These are phyloP conservation scores for Penicillium carneum DNA, from an alignment of 2,329 filamentous ascomycete species.

Conservation along the genomic window DNA sequence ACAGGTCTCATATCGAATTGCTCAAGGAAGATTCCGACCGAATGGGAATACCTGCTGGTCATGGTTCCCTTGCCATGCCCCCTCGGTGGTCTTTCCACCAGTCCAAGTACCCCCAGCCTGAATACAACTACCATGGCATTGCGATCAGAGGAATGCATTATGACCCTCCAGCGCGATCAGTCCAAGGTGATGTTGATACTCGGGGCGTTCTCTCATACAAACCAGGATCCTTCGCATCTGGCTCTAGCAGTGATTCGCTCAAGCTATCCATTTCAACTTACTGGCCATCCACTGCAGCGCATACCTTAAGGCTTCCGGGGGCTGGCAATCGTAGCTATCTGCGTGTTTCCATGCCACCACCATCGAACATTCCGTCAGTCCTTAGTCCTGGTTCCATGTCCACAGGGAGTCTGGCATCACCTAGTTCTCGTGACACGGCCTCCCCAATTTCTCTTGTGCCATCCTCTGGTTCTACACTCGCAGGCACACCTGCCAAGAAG, in stretches of 20 bases:
- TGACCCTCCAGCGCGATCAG: constrained; percentile 17
- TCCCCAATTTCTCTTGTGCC: constrained; percentile 34
- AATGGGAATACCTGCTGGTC: constrained; percentile 11
- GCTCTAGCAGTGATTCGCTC: constrained; percentile 21
- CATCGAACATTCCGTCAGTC: constrained; percentile 32
- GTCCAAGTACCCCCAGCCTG: constrained; percentile 23
- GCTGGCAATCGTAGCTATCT: constrained; percentile 32
- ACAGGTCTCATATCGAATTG: constrained; percentile 12
- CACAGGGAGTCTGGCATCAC: constrained; percentile 41
- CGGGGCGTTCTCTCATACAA: constrained; percentile 45
- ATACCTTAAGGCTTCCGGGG: constrained; percentile 44
- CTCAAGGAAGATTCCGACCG: constrained; percentile 4
- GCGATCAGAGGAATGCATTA: constrained; percentile 2
- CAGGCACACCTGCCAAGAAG: constrained; percentile 59
- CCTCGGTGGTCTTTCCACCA: constrained; percentile 21
- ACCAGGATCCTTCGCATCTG: background rate
- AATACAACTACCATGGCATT: constrained; percentile 18
- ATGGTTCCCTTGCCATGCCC: constrained; percentile 11
- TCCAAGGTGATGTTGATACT: constrained; percentile 56
- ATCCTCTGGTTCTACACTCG: constrained; percentile 41
- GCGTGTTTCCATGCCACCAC: constrained; percentile 41
- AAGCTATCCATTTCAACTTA: constrained; percentile 40
- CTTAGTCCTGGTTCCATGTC: constrained; percentile 43
- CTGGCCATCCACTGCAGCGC: constrained; percentile 50
- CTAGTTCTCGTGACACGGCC: constrained; percentile 38